Base-by-base conservation (phyloP, 2,329 filamentous ascomycete genomes). In the Colletotrichum phormii region DNA sequence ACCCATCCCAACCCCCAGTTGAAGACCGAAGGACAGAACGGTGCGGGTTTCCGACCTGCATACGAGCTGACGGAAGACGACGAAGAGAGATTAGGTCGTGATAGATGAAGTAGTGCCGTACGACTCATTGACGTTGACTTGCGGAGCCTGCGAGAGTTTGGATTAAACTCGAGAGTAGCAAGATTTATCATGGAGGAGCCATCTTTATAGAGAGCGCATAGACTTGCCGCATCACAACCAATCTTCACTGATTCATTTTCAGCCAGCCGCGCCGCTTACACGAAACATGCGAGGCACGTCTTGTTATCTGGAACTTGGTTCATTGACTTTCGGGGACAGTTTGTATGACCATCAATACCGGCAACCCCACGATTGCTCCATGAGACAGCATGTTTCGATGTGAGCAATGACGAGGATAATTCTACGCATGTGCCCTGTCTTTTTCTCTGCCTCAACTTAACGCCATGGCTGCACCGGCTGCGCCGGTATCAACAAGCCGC, bases 1-100 rank as follows among this genome's bases (percentile, higher is more conserved):
- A 99, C 97, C 2, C 89, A 93, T 75, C 95, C 95, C 0, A 99
- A 99, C 80, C 97, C 97, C 11, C 90, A 89, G 46, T 83, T 97
- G 77, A 88, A 86, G 75, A 77, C 76, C 64, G 80, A 79, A 13
- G 78, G 78, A 18, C 78, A 79, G 49, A 80, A 78, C 18, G 74
- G 75, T n/a, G 78, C 71, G 2, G 80, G 76, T 6, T 96, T 93
- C 79, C 85, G 89, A 63, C 94, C 94, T 1, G 94, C 94, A 0
- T 95, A 95, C 80, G 92, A 94, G 80, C 83, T 97, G 76, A 86
- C 89, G 64, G 89, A 91, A 73, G 95, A 97, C 80, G 86, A 92
- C 51, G 93, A 94, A 78, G 95, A 97, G 84, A 89, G 95, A 66
- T 82, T 97, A 66, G 95, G 95, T 0, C 88, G 95, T 73, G 91